Percentiles rank a stretch among this genome's conserved stretches.
phyloP scores from a whole-genome alignment of 148 eudicot species.

The Gaultheria prostrata region DNA sequence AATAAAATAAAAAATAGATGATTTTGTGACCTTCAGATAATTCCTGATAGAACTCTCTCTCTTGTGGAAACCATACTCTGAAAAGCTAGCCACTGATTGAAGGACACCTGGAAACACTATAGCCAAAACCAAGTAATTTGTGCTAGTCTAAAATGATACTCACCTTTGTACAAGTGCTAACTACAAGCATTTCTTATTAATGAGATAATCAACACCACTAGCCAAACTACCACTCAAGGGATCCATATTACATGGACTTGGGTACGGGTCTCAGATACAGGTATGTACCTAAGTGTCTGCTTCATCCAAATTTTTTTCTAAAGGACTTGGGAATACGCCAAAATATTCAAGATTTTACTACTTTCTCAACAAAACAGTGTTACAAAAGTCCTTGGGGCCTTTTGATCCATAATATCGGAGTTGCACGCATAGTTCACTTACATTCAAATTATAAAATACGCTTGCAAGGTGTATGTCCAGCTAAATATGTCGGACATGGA shows the following conservation, averaged over 20 bases:
- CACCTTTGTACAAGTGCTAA: background rate
- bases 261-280: too few species aligned
- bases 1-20: background rate
- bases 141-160: background rate
- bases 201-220: background rate
- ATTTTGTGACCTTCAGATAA: background rate
- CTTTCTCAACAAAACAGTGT: background rate
- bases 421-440: background rate
- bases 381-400: background rate
- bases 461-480: background rate
- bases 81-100: background rate
- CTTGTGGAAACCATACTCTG: background rate
- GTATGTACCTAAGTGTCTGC: too few species aligned
- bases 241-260: too few species aligned
- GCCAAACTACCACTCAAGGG: background rate
- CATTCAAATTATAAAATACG: background rate
- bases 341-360: too few species aligned
- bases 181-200: background rate
- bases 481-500: background rate
- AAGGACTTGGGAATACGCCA: background rate
- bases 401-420: background rate
- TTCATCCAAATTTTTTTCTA: too few species aligned
- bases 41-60: background rate
- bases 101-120: background rate
- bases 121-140: background rate